Conservation (phyloP, 2,329 filamentous ascomycete genomes). For the Didymella lethalis region DNA sequence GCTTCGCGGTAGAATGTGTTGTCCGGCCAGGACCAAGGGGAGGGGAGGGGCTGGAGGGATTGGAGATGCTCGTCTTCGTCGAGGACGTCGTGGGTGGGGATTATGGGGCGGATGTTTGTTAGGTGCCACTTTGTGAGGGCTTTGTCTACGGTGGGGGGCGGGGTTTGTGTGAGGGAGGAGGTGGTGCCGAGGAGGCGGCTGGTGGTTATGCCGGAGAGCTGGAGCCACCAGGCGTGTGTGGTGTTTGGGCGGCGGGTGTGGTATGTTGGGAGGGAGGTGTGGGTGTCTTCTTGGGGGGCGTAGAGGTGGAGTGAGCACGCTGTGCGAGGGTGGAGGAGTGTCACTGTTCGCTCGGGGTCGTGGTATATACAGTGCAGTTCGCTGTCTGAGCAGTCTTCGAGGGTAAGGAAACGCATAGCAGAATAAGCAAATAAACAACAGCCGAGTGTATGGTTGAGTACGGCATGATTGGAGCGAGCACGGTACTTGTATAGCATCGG, state of each 20-base stretch:
- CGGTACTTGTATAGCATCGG: not conserved
- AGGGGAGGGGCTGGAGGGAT: not conserved
- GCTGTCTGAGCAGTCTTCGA: not conserved
- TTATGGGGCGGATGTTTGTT: not conserved
- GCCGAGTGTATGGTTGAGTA: not conserved
- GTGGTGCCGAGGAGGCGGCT: too few relatives aligned
- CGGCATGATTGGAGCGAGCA: not conserved
- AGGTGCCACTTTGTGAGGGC: not conserved
- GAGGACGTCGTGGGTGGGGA: not conserved
- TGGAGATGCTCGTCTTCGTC: conserved; percentile 8
- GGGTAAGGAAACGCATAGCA: conserved; percentile 5
- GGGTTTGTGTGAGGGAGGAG: too few relatives aligned
- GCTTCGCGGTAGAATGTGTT: conserved; percentile 5
- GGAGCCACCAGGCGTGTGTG: conserved; percentile 2
- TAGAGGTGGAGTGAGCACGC: conserved; percentile 1
- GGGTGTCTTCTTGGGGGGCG: not conserved
- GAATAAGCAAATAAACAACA: not conserved
- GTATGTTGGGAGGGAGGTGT: not conserved
- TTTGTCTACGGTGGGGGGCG: not conserved
- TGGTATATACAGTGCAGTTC: conserved; percentile 9
- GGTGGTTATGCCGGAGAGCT: not conserved
- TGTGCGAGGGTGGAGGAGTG: not conserved
- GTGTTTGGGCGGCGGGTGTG: not conserved
- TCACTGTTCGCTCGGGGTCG: conserved; percentile 1
- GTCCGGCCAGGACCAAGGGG: conserved; percentile 1